phyloP scores from a whole-genome alignment of 441 rosid genomes.

The Syzygium malaccense region DNA sequence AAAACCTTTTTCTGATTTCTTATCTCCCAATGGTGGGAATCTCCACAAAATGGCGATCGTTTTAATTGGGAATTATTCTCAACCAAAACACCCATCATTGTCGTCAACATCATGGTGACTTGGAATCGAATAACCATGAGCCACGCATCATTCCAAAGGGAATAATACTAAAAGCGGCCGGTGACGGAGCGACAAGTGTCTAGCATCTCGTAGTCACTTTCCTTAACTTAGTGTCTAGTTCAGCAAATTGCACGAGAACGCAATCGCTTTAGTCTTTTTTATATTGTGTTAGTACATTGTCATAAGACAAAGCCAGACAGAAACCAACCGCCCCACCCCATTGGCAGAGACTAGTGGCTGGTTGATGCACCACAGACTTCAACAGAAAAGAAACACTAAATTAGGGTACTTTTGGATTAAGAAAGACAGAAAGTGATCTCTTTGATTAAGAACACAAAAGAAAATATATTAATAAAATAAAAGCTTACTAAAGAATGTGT shows the following conservation, averaged over 20 bases:
- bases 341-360: conserved; percentile 16
- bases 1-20: background rate
- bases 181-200: background rate
- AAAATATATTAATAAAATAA: background rate
- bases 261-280: background rate
- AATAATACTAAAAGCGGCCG: background rate
- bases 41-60: conserved; percentile 6
- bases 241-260: background rate
- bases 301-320: background rate
- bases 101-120: conserved; percentile 16
- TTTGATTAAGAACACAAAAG: background rate
- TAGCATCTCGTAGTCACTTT: background rate
- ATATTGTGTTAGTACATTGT: background rate
- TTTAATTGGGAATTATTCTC: background rate
- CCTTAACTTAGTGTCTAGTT: background rate
- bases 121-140: conserved; percentile 18
- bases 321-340: conserved; percentile 27
- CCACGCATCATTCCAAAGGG: conserved; percentile 2
- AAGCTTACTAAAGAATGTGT: background rate
- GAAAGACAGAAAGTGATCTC: background rate
- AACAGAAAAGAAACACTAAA: background rate
- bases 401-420: background rate
- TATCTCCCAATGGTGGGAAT: conserved; percentile 5
- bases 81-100: conserved; percentile 11
- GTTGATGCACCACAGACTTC: background rate